Base-by-base conservation (phyloP, 345 rosid species). In the Camelina neglecta region DNA sequence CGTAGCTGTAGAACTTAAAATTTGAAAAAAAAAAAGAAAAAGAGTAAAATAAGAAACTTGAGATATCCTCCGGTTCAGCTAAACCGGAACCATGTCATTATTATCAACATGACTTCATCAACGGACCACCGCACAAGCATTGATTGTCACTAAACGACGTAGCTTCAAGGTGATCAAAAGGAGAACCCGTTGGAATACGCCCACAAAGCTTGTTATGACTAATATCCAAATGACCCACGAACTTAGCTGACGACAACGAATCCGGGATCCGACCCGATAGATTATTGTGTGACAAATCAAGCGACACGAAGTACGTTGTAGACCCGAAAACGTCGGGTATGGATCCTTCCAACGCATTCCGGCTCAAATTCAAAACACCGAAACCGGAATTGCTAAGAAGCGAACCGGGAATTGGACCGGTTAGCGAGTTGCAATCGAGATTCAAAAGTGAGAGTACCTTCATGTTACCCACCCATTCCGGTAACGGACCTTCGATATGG, bases 191-290 rank as follows among this genome's bases (percentile, higher is more conserved):
- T 6, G 98, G 98, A 55, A 94, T 94, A 10, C 87, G 53, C 50
- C 97, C 98, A 69, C 98, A 94, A 6, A 94, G 88, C 84, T 77
- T 92, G 82, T 94, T 94, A 57, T 92, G 86, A 80, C 98, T 94
- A 64, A 94, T 69, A 80, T 94, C 98, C 59, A 92, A 53, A 71
- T 92, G 97, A 1, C 98, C 97, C 50, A 94, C 72, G 68, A 77
- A 94, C 18, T 74, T 78, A 1, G 91, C 83, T 60, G 91, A 84
- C 6, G 90, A 77, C 20, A 94, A 61, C 8, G 98, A 81, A 41
- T 60, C 54, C 7, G 97, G 98, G 49, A 94, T 79, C 53, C 85
- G 79, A 15, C 98, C 98, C 77, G 84, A 80, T 48, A 92, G 56
- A 1, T 62, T 84, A 65, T 94, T 94, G 71, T 80, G 66, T 1